phyloP scores from a whole-genome alignment of 352 stramenopile genomes.

The Phytophthora tubulina region DNA sequence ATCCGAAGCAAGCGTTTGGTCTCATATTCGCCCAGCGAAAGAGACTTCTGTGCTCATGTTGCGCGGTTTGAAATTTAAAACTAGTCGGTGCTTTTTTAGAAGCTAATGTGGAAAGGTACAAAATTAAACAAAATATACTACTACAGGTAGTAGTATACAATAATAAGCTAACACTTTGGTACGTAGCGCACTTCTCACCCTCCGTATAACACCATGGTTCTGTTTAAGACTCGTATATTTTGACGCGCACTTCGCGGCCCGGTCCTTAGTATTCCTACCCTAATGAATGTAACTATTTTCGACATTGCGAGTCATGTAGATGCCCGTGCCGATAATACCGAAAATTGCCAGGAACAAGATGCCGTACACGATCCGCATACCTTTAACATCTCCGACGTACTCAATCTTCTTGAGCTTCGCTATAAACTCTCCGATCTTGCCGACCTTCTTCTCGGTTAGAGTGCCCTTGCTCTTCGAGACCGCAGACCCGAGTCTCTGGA shows the following conservation, averaged over 20 bases:
- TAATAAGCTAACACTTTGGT: background rate
- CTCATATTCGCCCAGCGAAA: background rate
- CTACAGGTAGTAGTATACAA: background rate
- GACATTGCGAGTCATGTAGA: conserved; percentile 7
- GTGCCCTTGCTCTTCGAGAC: background rate
- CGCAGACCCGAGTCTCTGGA: background rate
- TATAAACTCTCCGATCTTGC: conserved; percentile 7
- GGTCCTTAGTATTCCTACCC: background rate
- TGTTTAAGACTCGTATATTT: background rate
- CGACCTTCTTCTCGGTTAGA: conserved; percentile 6
- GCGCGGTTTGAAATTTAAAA: background rate
- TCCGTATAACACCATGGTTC: background rate
- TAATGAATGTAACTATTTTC: conserved; percentile 29
- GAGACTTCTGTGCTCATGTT: background rate
- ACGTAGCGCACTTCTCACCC: too few species aligned
- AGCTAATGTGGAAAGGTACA: too few species aligned
- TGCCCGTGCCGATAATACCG: conserved; percentile 4
- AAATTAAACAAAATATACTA: background rate
- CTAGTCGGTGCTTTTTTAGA: too few species aligned
- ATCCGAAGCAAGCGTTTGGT: conserved; percentile 5
- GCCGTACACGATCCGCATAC: conserved; percentile 26
- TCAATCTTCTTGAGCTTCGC: conserved; percentile 19
- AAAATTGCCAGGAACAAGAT: conserved; percentile 15
- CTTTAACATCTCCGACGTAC: conserved; percentile 17
- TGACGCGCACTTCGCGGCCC: background rate